Evolutionary conservation across 345 rosid genomes (phyloP).

Genomic region (Angophora floribunda): DNA sequence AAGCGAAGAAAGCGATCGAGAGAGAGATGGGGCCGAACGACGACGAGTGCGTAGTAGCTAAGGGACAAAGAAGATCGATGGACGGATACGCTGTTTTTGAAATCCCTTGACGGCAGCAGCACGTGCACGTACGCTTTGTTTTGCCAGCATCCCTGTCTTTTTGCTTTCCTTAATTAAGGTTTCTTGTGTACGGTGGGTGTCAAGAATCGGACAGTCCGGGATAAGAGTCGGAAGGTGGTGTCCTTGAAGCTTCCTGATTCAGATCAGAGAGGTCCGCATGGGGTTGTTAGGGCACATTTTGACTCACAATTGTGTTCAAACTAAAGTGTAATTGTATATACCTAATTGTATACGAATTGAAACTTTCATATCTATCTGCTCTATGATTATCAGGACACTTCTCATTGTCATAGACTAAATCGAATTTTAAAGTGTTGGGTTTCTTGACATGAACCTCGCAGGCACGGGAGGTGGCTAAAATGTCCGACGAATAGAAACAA

Average conservation of each 20-base stretch:
- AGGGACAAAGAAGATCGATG: neutral
- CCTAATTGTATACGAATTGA: neutral
- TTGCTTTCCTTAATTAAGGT: neutral
- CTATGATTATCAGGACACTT: neutral
- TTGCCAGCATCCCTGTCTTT: neutral
- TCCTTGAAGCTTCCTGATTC: neutral
- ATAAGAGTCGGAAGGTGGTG: neutral
- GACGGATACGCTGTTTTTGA: neutral
- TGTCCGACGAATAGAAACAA: neutral
- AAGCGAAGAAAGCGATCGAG: neutral
- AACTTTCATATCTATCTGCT: neutral
- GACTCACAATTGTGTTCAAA: neutral
- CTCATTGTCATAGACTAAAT: neutral
- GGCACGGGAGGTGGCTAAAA: neutral
- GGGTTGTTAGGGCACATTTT: neutral
- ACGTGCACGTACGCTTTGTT: neutral
- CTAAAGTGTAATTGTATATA: neutral
- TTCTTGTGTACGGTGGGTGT: neutral
- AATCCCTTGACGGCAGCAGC: neutral
- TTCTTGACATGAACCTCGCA: neutral
- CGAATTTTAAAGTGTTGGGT: neutral
- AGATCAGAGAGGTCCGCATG: neutral
- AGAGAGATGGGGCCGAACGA: neutral
- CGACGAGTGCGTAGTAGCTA: neutral
- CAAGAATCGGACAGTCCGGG: neutral